Conservation (phyloP, 352 stramenopile species). For the Globisporangium middletonii region DNA sequence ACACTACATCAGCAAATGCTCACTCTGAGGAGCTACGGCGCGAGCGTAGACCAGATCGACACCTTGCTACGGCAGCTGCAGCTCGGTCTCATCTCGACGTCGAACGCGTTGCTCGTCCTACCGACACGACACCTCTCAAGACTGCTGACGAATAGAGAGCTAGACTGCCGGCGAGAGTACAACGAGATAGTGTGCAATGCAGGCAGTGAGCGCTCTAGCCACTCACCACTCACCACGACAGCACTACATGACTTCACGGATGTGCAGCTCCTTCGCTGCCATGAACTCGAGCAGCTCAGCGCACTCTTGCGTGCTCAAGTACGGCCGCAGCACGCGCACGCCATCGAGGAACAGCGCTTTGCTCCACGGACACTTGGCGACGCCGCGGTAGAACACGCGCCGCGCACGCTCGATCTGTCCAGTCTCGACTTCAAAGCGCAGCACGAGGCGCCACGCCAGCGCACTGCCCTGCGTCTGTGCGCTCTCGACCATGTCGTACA, state of each 20-base stretch:
- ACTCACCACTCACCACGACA: no score
- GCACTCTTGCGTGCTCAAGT: conserved; percentile 54
- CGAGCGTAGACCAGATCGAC: no score
- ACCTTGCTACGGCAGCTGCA: no score
- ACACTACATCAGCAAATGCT: no score
- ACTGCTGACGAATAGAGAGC: no score
- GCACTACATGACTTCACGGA: conserved; percentile 21
- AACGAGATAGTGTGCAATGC: no score
- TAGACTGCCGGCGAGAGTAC: no score
- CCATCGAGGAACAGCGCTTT: conserved; percentile 72
- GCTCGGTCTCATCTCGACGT: no score
- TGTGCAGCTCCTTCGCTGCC: conserved; percentile 60
- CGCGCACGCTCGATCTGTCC: conserved; percentile 63
- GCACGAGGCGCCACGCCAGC: conserved; percentile 64
- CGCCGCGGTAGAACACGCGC: conserved; percentile 68
- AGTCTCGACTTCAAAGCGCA: conserved; percentile 70
- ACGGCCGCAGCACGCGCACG: conserved; percentile 50
- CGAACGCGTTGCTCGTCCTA: no score
- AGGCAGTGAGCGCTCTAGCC: no score
- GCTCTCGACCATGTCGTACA: conserved; percentile 58
- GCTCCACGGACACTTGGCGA: conserved; percentile 72
- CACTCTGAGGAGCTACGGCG: no score
- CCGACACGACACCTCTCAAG: no score
- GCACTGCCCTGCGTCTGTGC: conserved; percentile 44
- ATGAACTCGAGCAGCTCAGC: conserved; percentile 65